Base-by-base conservation (phyloP, 495 filamentous ascomycete species). In the Achaetomiella virescens region DNA sequence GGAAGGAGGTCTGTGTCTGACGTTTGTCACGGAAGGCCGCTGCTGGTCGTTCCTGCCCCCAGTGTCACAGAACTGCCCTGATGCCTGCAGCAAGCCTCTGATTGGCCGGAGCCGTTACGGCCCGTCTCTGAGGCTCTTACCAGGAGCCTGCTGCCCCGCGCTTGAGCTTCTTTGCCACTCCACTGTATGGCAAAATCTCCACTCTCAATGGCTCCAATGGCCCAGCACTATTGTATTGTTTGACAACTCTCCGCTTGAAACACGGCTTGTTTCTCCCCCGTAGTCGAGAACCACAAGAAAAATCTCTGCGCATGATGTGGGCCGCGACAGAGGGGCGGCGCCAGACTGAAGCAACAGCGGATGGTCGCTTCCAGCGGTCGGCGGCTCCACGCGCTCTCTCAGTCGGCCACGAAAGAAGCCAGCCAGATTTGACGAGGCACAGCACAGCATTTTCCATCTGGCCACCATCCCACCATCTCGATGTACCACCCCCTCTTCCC, bases 21-120 rank as follows among this genome's bases (percentile, higher is more conserved):
- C 61, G 65, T 65, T 65, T 65, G 61, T 65, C 53, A 47, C 55
- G 11, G 42, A 52, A 15, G 7, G 25, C 49, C 45, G 37, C 51
- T 61, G 61, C 55, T 57, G 59, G 62, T 58, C 48, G 62, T 64
- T 48, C 48, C 52, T 69, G 67, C 58, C 57, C 52, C 50, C 46
- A 66, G 65, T 63, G 69, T 71, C 60, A 62, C 67, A 70, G 62
- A 69, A 55, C n/a, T 18, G 57, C 64, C 67, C 67, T 66, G 63
- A 55, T 55, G 25, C 58, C 48, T 59, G 60, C 44, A 38, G 46
- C 17, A 15, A 43, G 36, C 5, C 27, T 7, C 10, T 66, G 54
- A 72, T 70, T 72, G 69, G 67, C 64, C 27, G 37, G 15, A 31
- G 7, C 61, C 50, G 48, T 51, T 53, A 21, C 7, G 33, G 17